A percentile compares a stretch with the other conserved stretches of the same genome.
Evolutionary conservation across 495 filamentous ascomycete genomes (phyloP).

Genomic region (Xylaria acuta): DNA sequence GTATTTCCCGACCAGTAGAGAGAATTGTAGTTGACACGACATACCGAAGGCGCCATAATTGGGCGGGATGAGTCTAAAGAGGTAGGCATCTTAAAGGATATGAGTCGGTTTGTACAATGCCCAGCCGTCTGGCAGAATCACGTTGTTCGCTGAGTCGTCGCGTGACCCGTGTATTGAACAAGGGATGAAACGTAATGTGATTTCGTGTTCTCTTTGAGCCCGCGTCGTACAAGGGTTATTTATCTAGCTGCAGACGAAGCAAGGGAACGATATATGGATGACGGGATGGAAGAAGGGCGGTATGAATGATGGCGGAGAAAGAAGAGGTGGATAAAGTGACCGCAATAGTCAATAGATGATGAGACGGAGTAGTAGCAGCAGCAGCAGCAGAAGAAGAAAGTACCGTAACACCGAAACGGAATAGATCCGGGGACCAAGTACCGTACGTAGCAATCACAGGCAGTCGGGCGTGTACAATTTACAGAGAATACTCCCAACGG

Average conservation of each 20-base stretch:
- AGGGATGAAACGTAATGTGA: slow-evolving; percentile 8
- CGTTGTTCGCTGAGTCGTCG: slow-evolving; percentile 2
- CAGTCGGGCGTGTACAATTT: too few relatives aligned
- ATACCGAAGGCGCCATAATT: slow-evolving; percentile 78
- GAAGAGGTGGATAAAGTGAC: not conserved
- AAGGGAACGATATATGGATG: not conserved
- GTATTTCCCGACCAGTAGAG: not conserved
- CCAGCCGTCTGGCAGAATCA: not conserved
- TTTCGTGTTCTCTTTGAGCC: slow-evolving; percentile 15
- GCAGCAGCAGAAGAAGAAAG: not conserved
- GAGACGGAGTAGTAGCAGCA: not conserved
- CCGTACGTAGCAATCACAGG: too few relatives aligned
- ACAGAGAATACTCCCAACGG: too few relatives aligned
- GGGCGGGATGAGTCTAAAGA: slow-evolving; percentile 77
- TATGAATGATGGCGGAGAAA: not conserved
- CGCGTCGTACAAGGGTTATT: not conserved
- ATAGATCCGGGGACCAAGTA: not conserved
- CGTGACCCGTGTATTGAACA: not conserved
- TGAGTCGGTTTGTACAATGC: not conserved
- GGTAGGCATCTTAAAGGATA: slow-evolving; percentile 56
- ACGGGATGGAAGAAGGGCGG: not conserved
- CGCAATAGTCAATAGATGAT: too few relatives aligned
- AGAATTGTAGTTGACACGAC: slow-evolving; percentile 38
- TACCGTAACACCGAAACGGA: not conserved
- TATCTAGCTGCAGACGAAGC: not conserved